Base-by-base conservation (phyloP, 2,329 filamentous ascomycete genomes). In the Trichoderma guizhouense region DNA sequence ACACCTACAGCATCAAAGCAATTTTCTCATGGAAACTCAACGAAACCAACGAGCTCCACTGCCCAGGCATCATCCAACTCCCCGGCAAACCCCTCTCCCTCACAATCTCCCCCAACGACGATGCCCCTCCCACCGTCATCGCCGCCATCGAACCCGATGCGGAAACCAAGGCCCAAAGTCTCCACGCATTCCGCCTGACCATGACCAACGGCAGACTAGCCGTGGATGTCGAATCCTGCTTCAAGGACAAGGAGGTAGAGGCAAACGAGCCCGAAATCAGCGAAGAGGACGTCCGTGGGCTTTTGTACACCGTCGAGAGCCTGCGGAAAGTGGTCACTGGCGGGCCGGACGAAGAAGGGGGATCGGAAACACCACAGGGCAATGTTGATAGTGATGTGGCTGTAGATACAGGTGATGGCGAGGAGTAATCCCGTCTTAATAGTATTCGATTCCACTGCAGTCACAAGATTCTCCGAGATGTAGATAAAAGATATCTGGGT, bases 71-170 rank as follows among this genome's bases (percentile, higher is more conserved):
- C 72, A 82, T 93, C 68, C 79, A 83, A 51, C 79, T 93, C 5
- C 83, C 85, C 3, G 91, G 91, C 8, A 94, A 93, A 76, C 87
- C 90, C 1, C 86, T 95, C 5, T 88, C 90, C 77, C 77, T 86
- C 12, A 77, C 80, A 32, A 73, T 81, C n/a, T 69, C 71, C 1
- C 73, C 77, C 15, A 69, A 72, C 36, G 72, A 70, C 28, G 72
- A 74, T 8, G 72, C 74, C 4, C 72, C 75, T 3, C 80, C 77
- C 24, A 78, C 73, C 69, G 73, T 87, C 39, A 73, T 85, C 51
- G 80, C 83, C 7, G 80, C 84, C 15, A 74, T 85, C 43, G 84
- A 87, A 71, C 76, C 81, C 1, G 73, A 76, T 51, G 78, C 79
- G 47, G 69, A 74, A 11, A 72, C 76, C 5, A 72, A 75, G 12